Evolutionary conservation across 192 early-diverging fungal genomes (phyloP), one percentile per base, ranked within the genome.

Genomic region (Endogone sp.): DNA sequence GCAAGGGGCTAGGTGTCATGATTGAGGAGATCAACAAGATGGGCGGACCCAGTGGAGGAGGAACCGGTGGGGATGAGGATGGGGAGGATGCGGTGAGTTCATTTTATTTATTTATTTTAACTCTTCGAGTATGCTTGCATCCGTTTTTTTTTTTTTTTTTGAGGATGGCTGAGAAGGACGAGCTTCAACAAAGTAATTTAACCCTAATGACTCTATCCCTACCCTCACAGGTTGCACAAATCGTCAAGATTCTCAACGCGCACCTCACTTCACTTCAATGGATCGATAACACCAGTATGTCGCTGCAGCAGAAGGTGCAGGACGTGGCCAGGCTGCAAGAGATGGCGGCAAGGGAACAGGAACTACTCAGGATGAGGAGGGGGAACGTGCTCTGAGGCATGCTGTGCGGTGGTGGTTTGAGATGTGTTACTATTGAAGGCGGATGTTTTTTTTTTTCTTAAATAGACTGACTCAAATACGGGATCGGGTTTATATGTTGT

Each of bases 221-320:
- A n/a, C n/a, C n/a, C n/a, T 20, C 29, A 20, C 63, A 84, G 82
- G 68, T 86, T 49, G 76, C 78, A 31, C 88, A 96, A 74, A 94
- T 99, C 63, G 88, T 92, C 23, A 83, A 90, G 71, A 95, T 99
- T 63, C 82, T 99, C 66, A 95, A 98, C 71, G 81, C 85, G 16
- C 97, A 99, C 71, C 82, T 98, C 78, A 87, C 91, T 23, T 90
- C 93, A 56, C 82, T 99, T 28, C 90, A 96, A 77, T 99, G 97
- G 97, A 86, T 99, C 16, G 95, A 98, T 72, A 70, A 66, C 10
- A 80, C 74, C n/a, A 82, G 89, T 20, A 75, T 75, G 20, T 73
- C 84, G 31, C 68, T 95, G 66, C 73, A 80, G 62, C 76, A 74
- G 20, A 86, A 85, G 69, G 79, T 92, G 6, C 76, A 83, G 31